Conservation (phyloP, 2,329 filamentous ascomycete genomes). For the Shiraia sp. region DNA sequence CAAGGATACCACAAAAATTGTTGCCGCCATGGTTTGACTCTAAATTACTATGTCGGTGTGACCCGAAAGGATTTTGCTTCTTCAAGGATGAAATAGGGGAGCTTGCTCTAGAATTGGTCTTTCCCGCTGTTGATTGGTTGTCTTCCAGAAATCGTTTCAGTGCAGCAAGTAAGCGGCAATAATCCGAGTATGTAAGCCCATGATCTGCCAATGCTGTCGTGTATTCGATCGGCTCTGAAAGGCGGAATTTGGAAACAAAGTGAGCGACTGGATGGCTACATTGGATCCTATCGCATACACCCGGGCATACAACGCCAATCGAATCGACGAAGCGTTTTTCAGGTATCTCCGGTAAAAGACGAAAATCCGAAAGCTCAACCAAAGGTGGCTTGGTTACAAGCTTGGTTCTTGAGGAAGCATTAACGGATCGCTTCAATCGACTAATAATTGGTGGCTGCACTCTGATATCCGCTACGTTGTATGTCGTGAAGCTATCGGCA, state of each 20-base stretch:
- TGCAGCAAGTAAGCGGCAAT: conserved; percentile 15
- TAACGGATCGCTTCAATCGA: conserved; percentile 18
- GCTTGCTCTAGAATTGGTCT: background rate
- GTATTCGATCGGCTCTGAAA: conserved; percentile 32
- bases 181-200: conserved; percentile 27
- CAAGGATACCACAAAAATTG: conserved; percentile 9
- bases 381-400: background rate
- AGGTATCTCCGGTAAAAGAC: conserved; percentile 17
- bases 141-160: conserved; percentile 21
- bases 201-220: conserved; percentile 30
- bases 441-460: conserved; percentile 19
- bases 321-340: conserved; percentile 33
- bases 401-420: conserved; percentile 3
- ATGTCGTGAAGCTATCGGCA: conserved; percentile 9
- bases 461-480: background rate
- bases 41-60: background rate
- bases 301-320: conserved; percentile 30
- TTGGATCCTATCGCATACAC: conserved; percentile 21
- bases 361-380: conserved; percentile 18
- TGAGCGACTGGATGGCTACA: conserved; percentile 20
- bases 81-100: background rate
- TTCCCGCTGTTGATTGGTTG: conserved; percentile 13
- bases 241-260: conserved; percentile 26
- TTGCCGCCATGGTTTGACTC: background rate
- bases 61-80: background rate